Evolutionary conservation across 192 early-diverging fungal species (phyloP), one percentile per base, ranked within the genome.

Genomic region (Podila clonocystis): DNA sequence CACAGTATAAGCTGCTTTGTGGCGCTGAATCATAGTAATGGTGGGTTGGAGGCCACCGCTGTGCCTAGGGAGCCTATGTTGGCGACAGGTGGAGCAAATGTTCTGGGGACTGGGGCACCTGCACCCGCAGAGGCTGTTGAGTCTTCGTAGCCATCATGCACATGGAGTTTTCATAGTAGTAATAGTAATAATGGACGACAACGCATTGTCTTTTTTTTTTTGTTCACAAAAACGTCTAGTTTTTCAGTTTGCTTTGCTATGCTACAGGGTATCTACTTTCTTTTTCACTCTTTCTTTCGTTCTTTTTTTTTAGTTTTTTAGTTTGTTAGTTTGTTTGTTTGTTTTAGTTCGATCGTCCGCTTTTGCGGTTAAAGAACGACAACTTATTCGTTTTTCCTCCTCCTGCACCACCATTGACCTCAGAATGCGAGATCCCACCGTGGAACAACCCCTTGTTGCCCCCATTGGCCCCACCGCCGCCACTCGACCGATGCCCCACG

Each of bases 1-100:
- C 77, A 80, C 30, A 65, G 67, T 34, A 80, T 80, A n/a, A 73
- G 70, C 49, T 80, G 77, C 58, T 80, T 80, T 30, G 77, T 80
- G 7, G 77, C 77, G 22, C 31, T 80, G 52, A 80, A 80, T 55
- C 66, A 80, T 58, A 69, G 77, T 19, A 72, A 72, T 29, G 77
- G 29, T n/a, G 77, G 77, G 12, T 49, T 80, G 31, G 67, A 34
- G n/a, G 62, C 61, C 5, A 48, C 63, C 1, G 77, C 77, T 1
- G 62, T 63, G 1, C 34, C 49, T 0, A 65, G 77, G 20, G 52
- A 55, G 24, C 52, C 52, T 1, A 12, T 41, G 38, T 9, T 1
- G 38, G 3, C 1, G 12, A 13, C 38, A 13, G 6, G 12, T 13
- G 38, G 38, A 41, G 11, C 6, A 6, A 13, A 12, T 41, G 38